Conservation (phyloP, 768 basidiomycete genomes). For the Rhizopogon vesiculosus region DNA sequence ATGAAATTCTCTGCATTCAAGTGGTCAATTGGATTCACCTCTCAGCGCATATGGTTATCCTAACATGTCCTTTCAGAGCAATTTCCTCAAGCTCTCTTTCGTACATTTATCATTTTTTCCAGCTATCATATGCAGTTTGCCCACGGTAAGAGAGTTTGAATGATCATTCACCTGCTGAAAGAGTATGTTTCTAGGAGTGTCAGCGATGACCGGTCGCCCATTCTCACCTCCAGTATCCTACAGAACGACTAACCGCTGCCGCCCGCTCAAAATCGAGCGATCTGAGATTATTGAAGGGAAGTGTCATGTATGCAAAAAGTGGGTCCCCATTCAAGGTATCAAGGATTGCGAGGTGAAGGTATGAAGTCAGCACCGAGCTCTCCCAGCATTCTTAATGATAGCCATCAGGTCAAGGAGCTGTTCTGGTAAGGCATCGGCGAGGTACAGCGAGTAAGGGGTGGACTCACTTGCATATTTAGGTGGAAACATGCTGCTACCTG, state of each 20-base stretch:
- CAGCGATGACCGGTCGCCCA: slow-evolving; percentile 59
- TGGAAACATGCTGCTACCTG: slow-evolving; percentile 84
- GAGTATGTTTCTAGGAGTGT: slow-evolving; percentile 49
- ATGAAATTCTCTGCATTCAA: slow-evolving; percentile 84
- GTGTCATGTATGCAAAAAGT: slow-evolving; percentile 73
- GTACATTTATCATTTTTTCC: slow-evolving; percentile 3
- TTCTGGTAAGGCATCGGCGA: slow-evolving; percentile 55
- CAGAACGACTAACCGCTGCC: slow-evolving; percentile 40
- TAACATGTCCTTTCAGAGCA: slow-evolving; percentile 12
- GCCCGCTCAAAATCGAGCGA: slow-evolving; percentile 58
- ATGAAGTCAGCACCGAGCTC: neutral
- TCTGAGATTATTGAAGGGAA: slow-evolving; percentile 58
- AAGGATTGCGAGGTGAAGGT: slow-evolving; percentile 76
- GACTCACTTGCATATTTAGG: slow-evolving; percentile 32
- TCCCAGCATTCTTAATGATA: neutral
- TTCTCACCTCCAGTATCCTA: slow-evolving; percentile 75
- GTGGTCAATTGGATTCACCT: slow-evolving; percentile 36
- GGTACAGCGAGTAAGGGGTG: neutral
- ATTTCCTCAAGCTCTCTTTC: neutral
- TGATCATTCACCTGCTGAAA: neutral
- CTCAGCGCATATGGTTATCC: neutral
- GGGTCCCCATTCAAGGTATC: slow-evolving; percentile 68
- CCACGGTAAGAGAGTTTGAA: slow-evolving; percentile 46
- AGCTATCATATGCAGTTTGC: slow-evolving; percentile 84
- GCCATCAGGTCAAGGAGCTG: slow-evolving; percentile 59